These are phyloP conservation scores for Pythium aristosporum DNA, from an alignment of 352 stramenopile species.

Conservation along the genomic window DNA sequence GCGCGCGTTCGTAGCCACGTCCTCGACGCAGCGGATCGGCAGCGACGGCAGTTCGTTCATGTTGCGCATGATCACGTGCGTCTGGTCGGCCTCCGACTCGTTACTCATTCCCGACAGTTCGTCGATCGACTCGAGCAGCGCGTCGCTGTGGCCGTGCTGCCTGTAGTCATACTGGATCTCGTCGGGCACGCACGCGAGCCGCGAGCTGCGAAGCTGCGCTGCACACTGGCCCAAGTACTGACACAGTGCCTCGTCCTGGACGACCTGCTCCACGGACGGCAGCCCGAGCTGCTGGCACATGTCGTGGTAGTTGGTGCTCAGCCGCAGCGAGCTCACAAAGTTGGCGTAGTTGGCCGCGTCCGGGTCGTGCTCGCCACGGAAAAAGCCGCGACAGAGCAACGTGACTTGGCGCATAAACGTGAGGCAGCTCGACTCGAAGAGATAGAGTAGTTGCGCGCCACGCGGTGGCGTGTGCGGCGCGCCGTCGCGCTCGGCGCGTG, in stretches of 20 bases:
- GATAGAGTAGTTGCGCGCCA: conserved; percentile 53
- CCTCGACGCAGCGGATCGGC: conserved; percentile 48
- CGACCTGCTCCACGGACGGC: conserved; percentile 53
- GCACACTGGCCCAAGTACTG: conserved; percentile 58
- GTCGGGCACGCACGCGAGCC: conserved; percentile 46
- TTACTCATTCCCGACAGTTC: conserved; percentile 17
- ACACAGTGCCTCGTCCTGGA: conserved; percentile 47
- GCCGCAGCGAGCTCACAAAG: conserved; percentile 69
- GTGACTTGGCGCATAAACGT: conserved; percentile 80
- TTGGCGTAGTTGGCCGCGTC: conserved; percentile 77
- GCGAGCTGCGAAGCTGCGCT: conserved; percentile 41
- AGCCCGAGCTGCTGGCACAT: conserved; percentile 78
- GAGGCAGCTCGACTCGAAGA: conserved; percentile 77
- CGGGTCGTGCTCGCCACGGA: conserved; percentile 73
- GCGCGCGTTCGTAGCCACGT: conserved; percentile 26
- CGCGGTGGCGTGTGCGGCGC: conserved; percentile 33
- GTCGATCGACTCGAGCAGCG: conserved; percentile 42
- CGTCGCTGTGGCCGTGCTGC: conserved; percentile 49
- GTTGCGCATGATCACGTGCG: conserved; percentile 43
- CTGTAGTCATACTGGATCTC: conserved; percentile 54
- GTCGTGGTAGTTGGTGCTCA: conserved; percentile 73
- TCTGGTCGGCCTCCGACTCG: conserved; percentile 19
- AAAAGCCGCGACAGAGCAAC: conserved; percentile 70
- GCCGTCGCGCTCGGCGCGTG: conserved; percentile 23
- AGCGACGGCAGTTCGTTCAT: conserved; percentile 50